A percentile compares a stretch with the other conserved stretches of the same genome.
Evolutionary conservation across 495 filamentous ascomycete species (phyloP).

Genomic region (Opeltia flavorubescens): DNA sequence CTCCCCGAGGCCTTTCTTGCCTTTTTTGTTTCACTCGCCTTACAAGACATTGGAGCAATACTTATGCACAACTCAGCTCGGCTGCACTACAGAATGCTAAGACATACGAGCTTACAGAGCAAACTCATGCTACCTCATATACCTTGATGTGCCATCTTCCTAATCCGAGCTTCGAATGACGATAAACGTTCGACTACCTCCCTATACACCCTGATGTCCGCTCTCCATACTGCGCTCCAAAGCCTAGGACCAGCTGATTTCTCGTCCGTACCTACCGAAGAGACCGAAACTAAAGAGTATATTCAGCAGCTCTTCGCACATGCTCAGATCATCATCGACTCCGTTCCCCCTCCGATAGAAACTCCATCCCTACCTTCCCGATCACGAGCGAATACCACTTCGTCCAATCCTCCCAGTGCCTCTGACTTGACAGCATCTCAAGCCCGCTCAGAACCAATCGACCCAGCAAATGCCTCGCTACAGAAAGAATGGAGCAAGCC

Average conservation of each 20-base stretch:
- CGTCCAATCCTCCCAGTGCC: conserved; percentile 25
- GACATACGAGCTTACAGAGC: conserved; percentile 22
- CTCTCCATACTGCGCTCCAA: conserved; percentile 61
- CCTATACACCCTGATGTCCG: conserved; percentile 31
- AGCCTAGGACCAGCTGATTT: conserved; percentile 58
- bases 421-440: conserved; percentile 37
- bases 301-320: conserved; percentile 47
- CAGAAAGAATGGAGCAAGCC: conserved; percentile 79
- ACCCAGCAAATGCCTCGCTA: conserved; percentile 34
- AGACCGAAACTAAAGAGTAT: conserved; percentile 35
- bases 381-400: conserved; percentile 23
- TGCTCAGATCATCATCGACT: conserved; percentile 59
- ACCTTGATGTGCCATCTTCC: background rate
- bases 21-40: no score
- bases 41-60: no score
- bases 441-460: conserved; percentile 35
- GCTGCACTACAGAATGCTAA: no score
- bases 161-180: background rate
- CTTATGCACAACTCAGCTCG: no score
- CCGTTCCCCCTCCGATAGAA: conserved; percentile 43
- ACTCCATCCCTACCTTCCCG: conserved; percentile 12
- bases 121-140: background rate
- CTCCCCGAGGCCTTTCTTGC: no score
- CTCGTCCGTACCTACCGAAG: conserved; percentile 40
- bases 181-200: no score